A percentile compares a stretch with the other conserved stretches of the same genome.
These are phyloP conservation scores for Polychaeton citri DNA, from an alignment of 2,329 filamentous ascomycete species.

Conservation along the genomic window DNA sequence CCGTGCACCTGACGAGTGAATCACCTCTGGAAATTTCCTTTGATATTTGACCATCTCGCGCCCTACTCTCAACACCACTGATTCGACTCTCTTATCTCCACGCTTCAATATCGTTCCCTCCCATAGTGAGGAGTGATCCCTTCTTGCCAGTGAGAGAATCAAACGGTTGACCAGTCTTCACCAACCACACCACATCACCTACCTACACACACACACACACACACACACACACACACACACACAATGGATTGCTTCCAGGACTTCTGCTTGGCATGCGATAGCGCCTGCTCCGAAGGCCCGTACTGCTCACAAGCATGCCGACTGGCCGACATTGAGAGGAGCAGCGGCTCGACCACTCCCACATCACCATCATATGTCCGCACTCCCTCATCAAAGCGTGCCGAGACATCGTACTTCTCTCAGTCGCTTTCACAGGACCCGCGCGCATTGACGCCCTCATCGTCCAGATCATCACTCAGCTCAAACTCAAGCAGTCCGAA, in stretches of 20 bases:
- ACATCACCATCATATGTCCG: slow-evolving; percentile 32
- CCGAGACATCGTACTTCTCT: slow-evolving; percentile 7
- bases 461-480: slow-evolving; percentile 71
- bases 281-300: slow-evolving; percentile 65
- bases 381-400: slow-evolving; percentile 14
- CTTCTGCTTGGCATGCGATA: slow-evolving; percentile 89
- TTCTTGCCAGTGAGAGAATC: too few relatives aligned
- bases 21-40: neutral
- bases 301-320: slow-evolving; percentile 92
- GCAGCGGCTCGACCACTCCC: slow-evolving; percentile 30
- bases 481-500: slow-evolving; percentile 53
- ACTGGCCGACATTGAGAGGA: slow-evolving; percentile 73
- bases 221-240: neutral
- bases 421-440: slow-evolving; percentile 14
- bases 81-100: too few relatives aligned
- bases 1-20: neutral
- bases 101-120: too few relatives aligned
- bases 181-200: too few relatives aligned
- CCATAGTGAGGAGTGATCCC: too few relatives aligned
- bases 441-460: slow-evolving; percentile 44
- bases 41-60: neutral
- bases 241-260: slow-evolving; percentile 64
- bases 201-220: neutral
- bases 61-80: too few relatives aligned
- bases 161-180: too few relatives aligned